Evolutionary conservation across 192 early-diverging fungal species (phyloP), one percentile per base, ranked within the genome.

Genomic region (Geranomyces michiganensis): DNA sequence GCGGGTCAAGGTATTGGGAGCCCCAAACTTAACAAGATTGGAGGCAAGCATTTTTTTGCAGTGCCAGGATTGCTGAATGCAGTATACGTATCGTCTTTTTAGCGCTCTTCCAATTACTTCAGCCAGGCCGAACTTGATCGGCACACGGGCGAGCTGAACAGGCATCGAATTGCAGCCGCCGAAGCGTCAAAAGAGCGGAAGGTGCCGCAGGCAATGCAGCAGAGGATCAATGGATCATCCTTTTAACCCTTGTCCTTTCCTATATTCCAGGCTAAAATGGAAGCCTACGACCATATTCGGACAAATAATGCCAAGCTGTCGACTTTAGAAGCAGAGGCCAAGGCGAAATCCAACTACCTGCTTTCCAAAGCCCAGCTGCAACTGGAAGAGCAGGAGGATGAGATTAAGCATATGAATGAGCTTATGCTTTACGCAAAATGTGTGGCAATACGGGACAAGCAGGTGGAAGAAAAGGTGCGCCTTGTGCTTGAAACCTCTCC

Each of bases 351-450:
- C 21, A 86, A 84, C 66, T 80, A 87, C 62, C 74, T 87, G 7
- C 72, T 87, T 13, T 60, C 86, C 15, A 87, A 87, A 62, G 86
- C 86, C 0, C 83, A 86, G 56, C 70, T 86, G 69, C 86, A 87
- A 72, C 76, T 87, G 13, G 87, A 88, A 62, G 85, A 88, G 66
- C 83, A 88, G 69, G 87, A 88, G 67, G 87, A 88, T 68, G 87
- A 88, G 33, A 87, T 88, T 70, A 88, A 88, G 72, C 85, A 86
- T 66, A 75, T 88, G 73, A 88, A 88, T 65, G 87, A 88, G 62
- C 67, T 88, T 45, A 88, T 88, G 81, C 66, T 88, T 32, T 88
- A 88, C 62, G 87, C 85, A 9, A 88, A 88, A 61, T 88, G 87
- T 73, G 87, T 87, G 22, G 79, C 85, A 15, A 88, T 88, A 59